Conservation (phyloP, 169 alveolate genomes). For the Amoebophrya sp. region DNA sequence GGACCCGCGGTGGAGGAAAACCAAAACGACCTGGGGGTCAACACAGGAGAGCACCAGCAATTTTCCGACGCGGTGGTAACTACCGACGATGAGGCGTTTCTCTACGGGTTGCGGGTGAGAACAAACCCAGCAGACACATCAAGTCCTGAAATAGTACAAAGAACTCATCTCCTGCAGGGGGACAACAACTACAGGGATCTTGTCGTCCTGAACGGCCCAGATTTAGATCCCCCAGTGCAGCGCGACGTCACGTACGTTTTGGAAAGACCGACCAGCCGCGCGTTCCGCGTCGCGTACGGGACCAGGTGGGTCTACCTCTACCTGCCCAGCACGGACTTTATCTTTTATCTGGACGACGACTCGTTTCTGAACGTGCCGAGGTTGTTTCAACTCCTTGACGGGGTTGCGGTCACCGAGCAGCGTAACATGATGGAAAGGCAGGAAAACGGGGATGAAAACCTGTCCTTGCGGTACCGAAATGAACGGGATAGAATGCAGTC, state of each 20-base stretch:
- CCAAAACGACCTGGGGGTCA: too few relatives aligned
- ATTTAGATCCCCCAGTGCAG: slow-evolving; percentile 23
- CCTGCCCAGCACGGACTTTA: not conserved
- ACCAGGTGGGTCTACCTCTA: not conserved
- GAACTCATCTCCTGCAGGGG: not conserved
- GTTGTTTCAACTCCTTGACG: not conserved
- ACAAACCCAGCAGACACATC: too few relatives aligned
- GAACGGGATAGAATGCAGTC: not conserved
- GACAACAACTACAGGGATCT: not conserved
- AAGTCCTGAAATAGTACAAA: too few relatives aligned
- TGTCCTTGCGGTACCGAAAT: not conserved
- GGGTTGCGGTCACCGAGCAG: not conserved
- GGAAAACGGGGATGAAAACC: not conserved
- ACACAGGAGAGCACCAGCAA: too few relatives aligned
- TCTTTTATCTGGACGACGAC: slow-evolving; percentile 30
- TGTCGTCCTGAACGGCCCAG: not conserved
- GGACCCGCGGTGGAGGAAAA: too few relatives aligned
- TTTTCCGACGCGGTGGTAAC: too few relatives aligned
- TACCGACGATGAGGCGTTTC: too few relatives aligned
- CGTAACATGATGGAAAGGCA: not conserved
- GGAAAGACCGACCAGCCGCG: slow-evolving; percentile 28
- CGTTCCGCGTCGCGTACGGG: slow-evolving; percentile 3
- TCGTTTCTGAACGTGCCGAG: slow-evolving; percentile 28
- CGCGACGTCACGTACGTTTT: slow-evolving; percentile 33
- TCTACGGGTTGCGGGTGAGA: too few relatives aligned